Base-by-base conservation (phyloP, 1,284 basidiomycete genomes). In the Macrocystidia cucumis region DNA sequence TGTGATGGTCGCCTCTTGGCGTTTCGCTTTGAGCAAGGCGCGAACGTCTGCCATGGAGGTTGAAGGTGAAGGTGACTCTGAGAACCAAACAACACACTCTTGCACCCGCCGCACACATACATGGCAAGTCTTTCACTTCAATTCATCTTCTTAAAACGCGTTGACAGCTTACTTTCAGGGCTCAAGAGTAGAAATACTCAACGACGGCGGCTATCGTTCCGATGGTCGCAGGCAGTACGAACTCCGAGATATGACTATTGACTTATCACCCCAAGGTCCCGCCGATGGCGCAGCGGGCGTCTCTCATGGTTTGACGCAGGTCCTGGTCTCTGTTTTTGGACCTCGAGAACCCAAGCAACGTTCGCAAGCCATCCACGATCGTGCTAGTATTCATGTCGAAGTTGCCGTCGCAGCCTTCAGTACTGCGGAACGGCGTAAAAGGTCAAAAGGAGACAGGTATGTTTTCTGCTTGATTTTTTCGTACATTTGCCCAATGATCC, bases 141-240 rank as follows among this genome's bases (percentile, higher is more conserved):
- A n/a, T n/a, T n/a, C n/a, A n/a, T 28, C 29, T 33, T 32, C 35
- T 26, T 18, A 21, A 24, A 21, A 25, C 27, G 30, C 38, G n/a
- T 25, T 47, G 36, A 14, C 20, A 40, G 26, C 38, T 28, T 32
- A 8, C 40, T 14, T 37, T 9, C 42, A 86, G 83, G 72, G 64
- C 45, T 92, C 87, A 35, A 66, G 90, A 41, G 68, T 90, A 37
- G 91, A 96, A 56, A 86, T 93, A 14, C 74, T 96, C 41, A 93
- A 92, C 53, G 83, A 89, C 34, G 90, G 87, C 33, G 86, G 86
- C 43, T 78, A 78, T 51, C 87, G 95, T 41, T 90, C 91, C 32
- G 95, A 98, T 60, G 90, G 90, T 25, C 74, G 95, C 33, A 70
- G 84, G 23, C 90, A 92, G 39, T 87, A 82, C 57, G 95, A 98